Percentiles rank a stretch among this genome's conserved stretches.
These are phyloP conservation scores for Hypoxylon sp. DNA, from an alignment of 2,329 filamentous ascomycete species.

Conservation along the genomic window DNA sequence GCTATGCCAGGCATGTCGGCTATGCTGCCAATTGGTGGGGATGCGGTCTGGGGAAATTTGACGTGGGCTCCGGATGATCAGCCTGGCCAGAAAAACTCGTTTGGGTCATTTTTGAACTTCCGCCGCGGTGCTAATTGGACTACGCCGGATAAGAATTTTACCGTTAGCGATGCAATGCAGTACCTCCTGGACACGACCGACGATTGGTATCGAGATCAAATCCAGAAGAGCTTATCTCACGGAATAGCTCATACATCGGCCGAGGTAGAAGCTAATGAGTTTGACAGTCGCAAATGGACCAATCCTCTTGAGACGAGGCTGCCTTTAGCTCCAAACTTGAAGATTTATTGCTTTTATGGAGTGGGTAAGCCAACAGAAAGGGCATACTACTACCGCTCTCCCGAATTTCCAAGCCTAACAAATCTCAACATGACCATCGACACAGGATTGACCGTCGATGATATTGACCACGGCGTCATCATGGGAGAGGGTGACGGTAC, in stretches of 20 bases:
- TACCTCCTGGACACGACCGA: conserved; percentile 86
- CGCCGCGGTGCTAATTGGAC: conserved; percentile 74
- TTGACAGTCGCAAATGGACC: conserved; percentile 87
- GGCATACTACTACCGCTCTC: conserved; percentile 86
- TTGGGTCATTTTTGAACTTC: conserved; percentile 89
- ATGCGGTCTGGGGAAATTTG: conserved; percentile 93
- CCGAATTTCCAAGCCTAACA: conserved; percentile 74
- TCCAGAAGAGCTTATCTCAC: conserved; percentile 84
- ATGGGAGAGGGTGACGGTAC: conserved; percentile 97
- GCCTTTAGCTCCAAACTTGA: conserved; percentile 87
- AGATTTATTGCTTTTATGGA: conserved; percentile 98
- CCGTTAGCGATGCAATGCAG: conserved; percentile 79
- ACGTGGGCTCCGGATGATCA: conserved; percentile 90
- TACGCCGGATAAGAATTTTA: conserved; percentile 79
- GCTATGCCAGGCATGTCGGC: conserved; percentile 97
- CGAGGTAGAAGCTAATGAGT: conserved; percentile 85
- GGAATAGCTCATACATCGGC: conserved; percentile 84
- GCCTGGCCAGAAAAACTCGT: conserved; percentile 78
- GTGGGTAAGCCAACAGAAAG: conserved; percentile 94
- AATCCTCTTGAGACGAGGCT: conserved; percentile 93
- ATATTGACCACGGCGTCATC: conserved; percentile 88
- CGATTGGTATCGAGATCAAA: conserved; percentile 83
- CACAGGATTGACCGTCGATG: conserved; percentile 69
- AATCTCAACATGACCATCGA: conserved; percentile 82
- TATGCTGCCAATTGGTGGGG: conserved; percentile 95